Conservation (phyloP, 2,329 filamentous ascomycete species). For the Dactylellina drechsleri region DNA sequence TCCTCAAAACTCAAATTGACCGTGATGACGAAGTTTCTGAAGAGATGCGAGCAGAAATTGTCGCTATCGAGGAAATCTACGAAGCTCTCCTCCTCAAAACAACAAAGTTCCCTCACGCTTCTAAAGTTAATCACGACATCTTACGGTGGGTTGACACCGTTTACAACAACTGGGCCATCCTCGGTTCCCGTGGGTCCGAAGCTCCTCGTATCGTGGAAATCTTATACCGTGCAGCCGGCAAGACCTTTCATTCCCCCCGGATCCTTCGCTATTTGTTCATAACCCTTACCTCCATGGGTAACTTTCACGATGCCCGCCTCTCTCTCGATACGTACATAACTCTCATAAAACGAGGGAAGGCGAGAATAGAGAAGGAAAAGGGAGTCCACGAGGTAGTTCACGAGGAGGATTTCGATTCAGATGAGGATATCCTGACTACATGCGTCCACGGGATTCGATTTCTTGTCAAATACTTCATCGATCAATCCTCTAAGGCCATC, state of each 20-base stretch:
- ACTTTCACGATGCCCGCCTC: constrained; percentile 90
- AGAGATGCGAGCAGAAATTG: constrained; percentile 79
- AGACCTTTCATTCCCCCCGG: constrained; percentile 93
- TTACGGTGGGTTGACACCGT: constrained; percentile 83
- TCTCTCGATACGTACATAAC: constrained; percentile 92
- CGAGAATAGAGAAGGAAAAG: constrained; percentile 84
- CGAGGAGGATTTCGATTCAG: constrained; percentile 79
- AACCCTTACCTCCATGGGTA: constrained; percentile 84
- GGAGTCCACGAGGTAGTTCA: constrained; percentile 70
- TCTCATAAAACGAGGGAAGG: constrained; percentile 85
- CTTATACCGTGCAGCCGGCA: constrained; percentile 87
- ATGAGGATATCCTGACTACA: constrained; percentile 79
- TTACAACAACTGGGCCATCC: constrained; percentile 83
- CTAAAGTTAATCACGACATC: constrained; percentile 79
- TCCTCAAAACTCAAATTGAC: constrained; percentile 35
- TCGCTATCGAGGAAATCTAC: constrained; percentile 80
- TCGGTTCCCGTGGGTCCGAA: constrained; percentile 73
- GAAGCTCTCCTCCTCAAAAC: constrained; percentile 81
- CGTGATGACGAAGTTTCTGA: constrained; percentile 64
- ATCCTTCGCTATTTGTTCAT: constrained; percentile 87
- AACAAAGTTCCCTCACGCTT: constrained; percentile 83
- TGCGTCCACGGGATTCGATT: constrained; percentile 81
- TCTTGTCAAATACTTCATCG: constrained; percentile 82
- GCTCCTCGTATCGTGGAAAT: constrained; percentile 77
- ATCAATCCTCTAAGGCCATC: constrained; percentile 81